Conservation (phyloP, 2,329 filamentous ascomycete genomes). For the Xylaria polymorpha region DNA sequence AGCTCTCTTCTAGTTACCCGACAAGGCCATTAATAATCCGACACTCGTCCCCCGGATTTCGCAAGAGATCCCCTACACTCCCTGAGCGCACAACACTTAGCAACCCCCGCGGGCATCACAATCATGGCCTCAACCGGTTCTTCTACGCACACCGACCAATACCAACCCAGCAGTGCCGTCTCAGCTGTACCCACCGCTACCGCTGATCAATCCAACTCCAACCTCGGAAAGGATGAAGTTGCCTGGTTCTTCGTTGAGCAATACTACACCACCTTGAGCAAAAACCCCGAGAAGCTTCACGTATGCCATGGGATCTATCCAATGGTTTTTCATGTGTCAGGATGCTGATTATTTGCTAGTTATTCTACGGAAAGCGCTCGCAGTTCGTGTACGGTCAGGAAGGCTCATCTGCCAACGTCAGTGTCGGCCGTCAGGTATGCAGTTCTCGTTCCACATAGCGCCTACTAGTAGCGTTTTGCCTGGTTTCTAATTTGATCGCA, state of each 20-base stretch:
- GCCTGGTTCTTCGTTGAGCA: conserved; percentile 99
- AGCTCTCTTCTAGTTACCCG: conserved; percentile 20
- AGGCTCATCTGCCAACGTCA: conserved; percentile 87
- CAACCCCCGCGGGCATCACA: conserved; percentile 37
- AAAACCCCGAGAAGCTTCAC: conserved; percentile 91
- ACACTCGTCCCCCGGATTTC: conserved; percentile 26
- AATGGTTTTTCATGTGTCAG: not conserved
- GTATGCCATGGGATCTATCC: conserved; percentile 55
- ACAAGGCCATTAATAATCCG: conserved; percentile 21
- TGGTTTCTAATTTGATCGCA: conserved; percentile 18
- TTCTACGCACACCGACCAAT: conserved; percentile 58
- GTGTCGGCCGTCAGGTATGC: conserved; percentile 85
- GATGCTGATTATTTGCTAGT: conserved; percentile 56
- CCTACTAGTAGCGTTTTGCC: not conserved
- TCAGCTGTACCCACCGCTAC: conserved; percentile 48
- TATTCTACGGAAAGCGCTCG: conserved; percentile 96
- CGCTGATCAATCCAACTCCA: conserved; percentile 50
- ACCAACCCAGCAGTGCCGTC: conserved; percentile 49
- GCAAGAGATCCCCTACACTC: conserved; percentile 24
- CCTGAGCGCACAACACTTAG: conserved; percentile 34
- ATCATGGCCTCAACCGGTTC: conserved; percentile 70
- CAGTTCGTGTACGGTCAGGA: conserved; percentile 94
- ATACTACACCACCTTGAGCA: conserved; percentile 98
- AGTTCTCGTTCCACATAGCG: conserved; percentile 37
- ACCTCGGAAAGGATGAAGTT: conserved; percentile 87